These are phyloP conservation scores for Picochlorum sp. DNA, from an alignment of 139 green algal species.

Conservation along the genomic window DNA sequence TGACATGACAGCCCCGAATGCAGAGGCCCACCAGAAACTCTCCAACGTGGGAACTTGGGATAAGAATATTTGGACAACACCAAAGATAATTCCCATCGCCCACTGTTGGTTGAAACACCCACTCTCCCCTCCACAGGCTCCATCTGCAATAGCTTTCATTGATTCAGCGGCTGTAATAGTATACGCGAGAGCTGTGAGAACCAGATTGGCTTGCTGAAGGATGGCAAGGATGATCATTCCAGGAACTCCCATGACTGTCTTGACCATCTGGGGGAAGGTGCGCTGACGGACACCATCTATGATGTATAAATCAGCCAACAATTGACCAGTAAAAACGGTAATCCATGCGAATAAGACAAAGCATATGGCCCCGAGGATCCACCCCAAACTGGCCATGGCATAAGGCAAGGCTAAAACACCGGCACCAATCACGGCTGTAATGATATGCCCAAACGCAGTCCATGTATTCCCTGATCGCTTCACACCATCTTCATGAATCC, in stretches of 20 bases:
- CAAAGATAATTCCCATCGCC: slow-evolving; percentile 17
- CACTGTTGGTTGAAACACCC: slow-evolving; percentile 18
- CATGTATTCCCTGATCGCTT: slow-evolving; percentile 4
- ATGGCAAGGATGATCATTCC: slow-evolving; percentile 13
- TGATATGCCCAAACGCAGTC: slow-evolving; percentile 10
- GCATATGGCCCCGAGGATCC: slow-evolving; percentile 19
- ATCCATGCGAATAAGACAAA: slow-evolving; percentile 27
- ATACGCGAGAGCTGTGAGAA: slow-evolving; percentile 35
- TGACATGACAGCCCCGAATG: slow-evolving; percentile 32
- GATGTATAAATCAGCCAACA: slow-evolving; percentile 36
- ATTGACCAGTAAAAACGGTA: slow-evolving; percentile 19
- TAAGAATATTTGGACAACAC: slow-evolving; percentile 18
- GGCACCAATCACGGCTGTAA: slow-evolving; percentile 13
- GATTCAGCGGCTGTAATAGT: slow-evolving; percentile 31
- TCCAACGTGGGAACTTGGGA: slow-evolving; percentile 24
- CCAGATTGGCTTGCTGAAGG: slow-evolving; percentile 38
- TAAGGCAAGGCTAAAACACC: slow-evolving; percentile 22
- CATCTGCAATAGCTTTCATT: slow-evolving; percentile 15
- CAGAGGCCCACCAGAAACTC: slow-evolving; percentile 29
- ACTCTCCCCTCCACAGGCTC: background rate
- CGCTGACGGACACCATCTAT: slow-evolving; percentile 7
- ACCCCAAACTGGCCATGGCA: slow-evolving; percentile 19
- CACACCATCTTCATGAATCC: slow-evolving; percentile 8
- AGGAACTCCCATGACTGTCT: slow-evolving; percentile 14
- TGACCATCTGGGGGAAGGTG: slow-evolving; percentile 3